A percentile compares a stretch with the other conserved stretches of the same genome.
These are phyloP conservation scores for Monilinia polystroma DNA, from an alignment of 2,329 filamentous ascomycete genomes.

Conservation along the genomic window DNA sequence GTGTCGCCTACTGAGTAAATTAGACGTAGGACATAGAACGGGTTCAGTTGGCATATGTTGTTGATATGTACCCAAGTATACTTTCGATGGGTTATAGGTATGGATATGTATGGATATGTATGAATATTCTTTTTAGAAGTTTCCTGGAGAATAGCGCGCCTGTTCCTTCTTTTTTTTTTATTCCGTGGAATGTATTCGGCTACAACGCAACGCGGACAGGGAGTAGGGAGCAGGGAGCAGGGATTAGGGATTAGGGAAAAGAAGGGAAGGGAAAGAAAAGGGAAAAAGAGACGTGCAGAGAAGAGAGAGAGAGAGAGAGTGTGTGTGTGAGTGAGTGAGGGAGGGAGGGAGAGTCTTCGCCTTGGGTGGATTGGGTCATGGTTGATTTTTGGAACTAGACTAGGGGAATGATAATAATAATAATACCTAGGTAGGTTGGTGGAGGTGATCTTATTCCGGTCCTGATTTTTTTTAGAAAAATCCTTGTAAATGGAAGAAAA, in stretches of 20 bases:
- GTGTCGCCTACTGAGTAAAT: neutral
- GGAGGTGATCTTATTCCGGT: slow-evolving; percentile 19
- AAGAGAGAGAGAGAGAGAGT: no score
- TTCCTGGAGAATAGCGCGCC: slow-evolving; percentile 17
- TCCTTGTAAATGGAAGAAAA: neutral
- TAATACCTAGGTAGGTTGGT: neutral
- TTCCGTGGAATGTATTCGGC: slow-evolving; percentile 14
- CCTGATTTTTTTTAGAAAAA: neutral
- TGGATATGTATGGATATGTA: slow-evolving; percentile 17
- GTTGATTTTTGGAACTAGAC: slow-evolving; percentile 15
- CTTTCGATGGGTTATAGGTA: neutral
- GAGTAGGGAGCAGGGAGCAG: neutral
- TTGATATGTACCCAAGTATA: neutral
- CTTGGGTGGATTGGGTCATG: slow-evolving; percentile 11
- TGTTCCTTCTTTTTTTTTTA: slow-evolving; percentile 1
- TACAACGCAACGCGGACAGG: slow-evolving; percentile 6
- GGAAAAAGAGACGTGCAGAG: slow-evolving; percentile 11
- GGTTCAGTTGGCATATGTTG: neutral
- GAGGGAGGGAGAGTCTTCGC: no score
- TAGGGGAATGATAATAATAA: slow-evolving; percentile 1
- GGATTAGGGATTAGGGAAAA: neutral
- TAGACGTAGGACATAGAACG: neutral
- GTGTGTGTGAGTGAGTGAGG: no score
- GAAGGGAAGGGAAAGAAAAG: neutral
- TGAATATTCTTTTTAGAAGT: slow-evolving; percentile 1